Evolutionary conservation across 164 flowering plant genomes (phyloP).

Genomic region (Nymphaea thermarum): DNA sequence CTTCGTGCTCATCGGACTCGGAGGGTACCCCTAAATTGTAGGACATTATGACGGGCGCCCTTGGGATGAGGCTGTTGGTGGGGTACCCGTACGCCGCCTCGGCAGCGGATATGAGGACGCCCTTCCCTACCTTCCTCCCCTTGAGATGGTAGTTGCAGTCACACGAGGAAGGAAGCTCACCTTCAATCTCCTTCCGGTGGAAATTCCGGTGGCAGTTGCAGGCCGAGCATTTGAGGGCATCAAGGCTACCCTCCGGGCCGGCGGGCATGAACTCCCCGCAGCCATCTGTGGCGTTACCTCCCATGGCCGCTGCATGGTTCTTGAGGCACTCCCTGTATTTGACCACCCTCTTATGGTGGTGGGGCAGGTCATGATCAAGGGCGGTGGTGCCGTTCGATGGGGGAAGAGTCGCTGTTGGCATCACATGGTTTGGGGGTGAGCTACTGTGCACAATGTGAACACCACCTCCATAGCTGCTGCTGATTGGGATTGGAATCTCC

Average conservation of each 20-base stretch:
- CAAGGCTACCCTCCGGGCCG: conserved; percentile 61
- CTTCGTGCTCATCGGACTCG: conserved; percentile 52
- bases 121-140: conserved; percentile 32
- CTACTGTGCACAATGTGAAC: conserved; percentile 29
- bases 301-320: conserved; percentile 90
- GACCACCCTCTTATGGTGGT: conserved; percentile 27
- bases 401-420: conserved; percentile 13
- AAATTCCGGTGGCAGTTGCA: conserved; percentile 92
- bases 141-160: conserved; percentile 22
- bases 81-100: conserved; percentile 35
- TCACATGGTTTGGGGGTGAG: conserved; percentile 24
- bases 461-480: conserved; percentile 26
- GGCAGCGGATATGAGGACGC: conserved; percentile 13
- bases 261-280: conserved; percentile 93
- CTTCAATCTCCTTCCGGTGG: conserved; percentile 69
- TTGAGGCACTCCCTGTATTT: conserved; percentile 72
- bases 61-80: conserved; percentile 20
- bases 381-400: conserved; percentile 18
- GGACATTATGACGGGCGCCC: conserved; percentile 37
- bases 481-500: conserved; percentile 54
- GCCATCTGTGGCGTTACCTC: conserved; percentile 83
- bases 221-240: conserved; percentile 75
- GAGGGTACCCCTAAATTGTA: conserved; percentile 36
- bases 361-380: conserved; percentile 7
- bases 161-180: conserved; percentile 18